A percentile compares a stretch with the other conserved stretches of the same genome.
These are phyloP conservation scores for Aspergillus saccharolyticus DNA, from an alignment of 495 filamentous ascomycete genomes.

Conservation along the genomic window DNA sequence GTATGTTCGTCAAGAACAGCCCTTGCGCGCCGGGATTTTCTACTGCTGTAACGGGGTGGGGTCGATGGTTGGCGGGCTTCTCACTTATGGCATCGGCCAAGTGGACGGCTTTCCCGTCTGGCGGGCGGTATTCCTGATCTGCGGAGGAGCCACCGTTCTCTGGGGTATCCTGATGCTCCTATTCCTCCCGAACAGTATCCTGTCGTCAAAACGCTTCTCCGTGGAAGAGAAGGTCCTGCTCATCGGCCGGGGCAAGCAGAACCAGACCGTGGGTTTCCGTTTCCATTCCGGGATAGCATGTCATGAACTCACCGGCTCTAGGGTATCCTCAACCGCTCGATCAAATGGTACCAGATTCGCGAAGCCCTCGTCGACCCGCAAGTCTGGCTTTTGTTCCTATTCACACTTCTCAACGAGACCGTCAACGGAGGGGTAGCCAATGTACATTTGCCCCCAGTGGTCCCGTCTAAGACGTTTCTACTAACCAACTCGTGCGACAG, in stretches of 20 bases:
- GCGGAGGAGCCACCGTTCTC: slow-evolving; percentile 31
- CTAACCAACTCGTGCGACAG: not conserved
- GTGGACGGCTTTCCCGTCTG: slow-evolving; percentile 40
- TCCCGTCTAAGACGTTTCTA: not conserved
- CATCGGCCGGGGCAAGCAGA: slow-evolving; percentile 32
- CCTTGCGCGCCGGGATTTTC: slow-evolving; percentile 34
- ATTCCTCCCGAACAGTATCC: slow-evolving; percentile 35
- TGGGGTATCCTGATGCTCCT: slow-evolving; percentile 36
- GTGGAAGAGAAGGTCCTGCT: slow-evolving; percentile 37
- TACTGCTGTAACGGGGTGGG: slow-evolving; percentile 45
- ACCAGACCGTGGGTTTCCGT: slow-evolving; percentile 22
- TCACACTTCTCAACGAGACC: slow-evolving; percentile 33
- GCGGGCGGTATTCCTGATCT: slow-evolving; percentile 37
- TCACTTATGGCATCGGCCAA: slow-evolving; percentile 48
- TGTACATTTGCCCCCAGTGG: not conserved
- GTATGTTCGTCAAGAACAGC: slow-evolving; percentile 27
- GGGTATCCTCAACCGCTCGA: slow-evolving; percentile 37
- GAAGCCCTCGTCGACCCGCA: slow-evolving; percentile 41
- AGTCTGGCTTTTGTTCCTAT: slow-evolving; percentile 34
- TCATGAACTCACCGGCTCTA: not conserved
- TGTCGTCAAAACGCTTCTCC: slow-evolving; percentile 34
- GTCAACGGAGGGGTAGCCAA: slow-evolving; percentile 36
- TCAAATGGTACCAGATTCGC: slow-evolving; percentile 43
- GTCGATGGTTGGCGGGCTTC: slow-evolving; percentile 37
- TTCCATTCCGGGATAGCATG: not conserved